Conservation (phyloP, 768 basidiomycete genomes). For the Agaricus subrufescens region DNA sequence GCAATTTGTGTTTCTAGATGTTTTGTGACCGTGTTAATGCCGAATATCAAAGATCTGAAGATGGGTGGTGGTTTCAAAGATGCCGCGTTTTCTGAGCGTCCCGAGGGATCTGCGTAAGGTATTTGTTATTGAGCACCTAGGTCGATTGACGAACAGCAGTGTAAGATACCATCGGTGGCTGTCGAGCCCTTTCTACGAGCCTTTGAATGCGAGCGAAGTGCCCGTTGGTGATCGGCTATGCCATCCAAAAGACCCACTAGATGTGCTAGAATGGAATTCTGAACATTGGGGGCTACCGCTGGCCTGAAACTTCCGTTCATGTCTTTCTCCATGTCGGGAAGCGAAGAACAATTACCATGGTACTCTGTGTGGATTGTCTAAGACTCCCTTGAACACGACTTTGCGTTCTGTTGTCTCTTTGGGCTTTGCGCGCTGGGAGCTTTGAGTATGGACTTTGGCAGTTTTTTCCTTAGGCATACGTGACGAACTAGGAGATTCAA, state of each 20-base stretch:
- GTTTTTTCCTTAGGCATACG: conserved; percentile 41
- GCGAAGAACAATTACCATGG: conserved; percentile 45
- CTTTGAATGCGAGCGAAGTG: conserved; percentile 23
- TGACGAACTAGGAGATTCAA: no score
- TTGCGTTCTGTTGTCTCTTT: conserved; percentile 49
- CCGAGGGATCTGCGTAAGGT: background rate
- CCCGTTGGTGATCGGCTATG: conserved; percentile 37
- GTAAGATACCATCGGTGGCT: conserved; percentile 12
- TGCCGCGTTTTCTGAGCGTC: background rate
- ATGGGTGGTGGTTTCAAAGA: conserved; percentile 28
- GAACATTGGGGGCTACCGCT: conserved; percentile 52
- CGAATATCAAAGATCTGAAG: conserved; percentile 47
- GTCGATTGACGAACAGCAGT: conserved; percentile 16
- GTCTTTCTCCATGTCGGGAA: conserved; percentile 1
- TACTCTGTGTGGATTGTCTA: conserved; percentile 70
- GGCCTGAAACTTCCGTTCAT: conserved; percentile 42
- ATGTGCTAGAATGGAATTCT: conserved; percentile 53
- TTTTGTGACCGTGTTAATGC: conserved; percentile 81
- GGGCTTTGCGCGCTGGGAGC: conserved; percentile 59
- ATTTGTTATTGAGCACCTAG: background rate
- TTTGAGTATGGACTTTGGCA: conserved; percentile 50
- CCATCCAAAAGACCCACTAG: conserved; percentile 48
- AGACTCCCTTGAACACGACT: conserved; percentile 60
- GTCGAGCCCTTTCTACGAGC: conserved; percentile 34
- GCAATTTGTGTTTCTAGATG: conserved; percentile 57